Conservation (phyloP, 805 yeast genomes). For the Cyberlindnera misumaiensis region DNA sequence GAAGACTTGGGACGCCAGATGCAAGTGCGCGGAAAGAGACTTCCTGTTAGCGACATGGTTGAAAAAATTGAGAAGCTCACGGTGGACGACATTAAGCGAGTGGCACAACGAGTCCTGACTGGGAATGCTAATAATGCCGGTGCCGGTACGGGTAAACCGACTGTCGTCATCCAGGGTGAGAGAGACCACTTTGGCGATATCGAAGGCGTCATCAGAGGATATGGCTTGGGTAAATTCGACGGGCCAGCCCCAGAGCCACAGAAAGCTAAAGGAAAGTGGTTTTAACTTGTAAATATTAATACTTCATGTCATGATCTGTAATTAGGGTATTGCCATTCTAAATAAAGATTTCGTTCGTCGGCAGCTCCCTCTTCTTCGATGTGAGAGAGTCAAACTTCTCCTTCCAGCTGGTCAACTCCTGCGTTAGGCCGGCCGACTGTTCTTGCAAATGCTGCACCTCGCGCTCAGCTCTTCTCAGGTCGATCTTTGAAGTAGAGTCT, state of each 20-base stretch:
- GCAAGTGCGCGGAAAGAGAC: constrained; percentile 70
- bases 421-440: constrained; percentile 43
- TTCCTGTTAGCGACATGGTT: constrained; percentile 79
- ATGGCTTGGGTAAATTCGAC: constrained; percentile 46
- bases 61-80: constrained; percentile 63
- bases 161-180: constrained; percentile 84
- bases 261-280: constrained; percentile 21
- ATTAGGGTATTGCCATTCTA: constrained; percentile 4
- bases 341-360: constrained; percentile 22
- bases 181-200: constrained; percentile 84
- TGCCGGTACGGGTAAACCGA: constrained; percentile 60
- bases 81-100: constrained; percentile 58
- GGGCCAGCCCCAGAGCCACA: constrained; percentile 1
- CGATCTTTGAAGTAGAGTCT: constrained; percentile 38
- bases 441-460: constrained; percentile 52
- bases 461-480: constrained; percentile 43
- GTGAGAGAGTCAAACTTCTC: constrained; percentile 27
- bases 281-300: constrained; percentile 8
- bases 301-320: background rate
- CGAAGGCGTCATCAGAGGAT: constrained; percentile 50
- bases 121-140: constrained; percentile 45
- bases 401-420: constrained; percentile 53
- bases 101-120: constrained; percentile 70
- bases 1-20: constrained; percentile 96
- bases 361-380: constrained; percentile 13